A percentile compares a stretch with the other conserved stretches of the same genome.
Conservation (phyloP, 208 protist genomes). For the Trypanosoma lewisi region DNA sequence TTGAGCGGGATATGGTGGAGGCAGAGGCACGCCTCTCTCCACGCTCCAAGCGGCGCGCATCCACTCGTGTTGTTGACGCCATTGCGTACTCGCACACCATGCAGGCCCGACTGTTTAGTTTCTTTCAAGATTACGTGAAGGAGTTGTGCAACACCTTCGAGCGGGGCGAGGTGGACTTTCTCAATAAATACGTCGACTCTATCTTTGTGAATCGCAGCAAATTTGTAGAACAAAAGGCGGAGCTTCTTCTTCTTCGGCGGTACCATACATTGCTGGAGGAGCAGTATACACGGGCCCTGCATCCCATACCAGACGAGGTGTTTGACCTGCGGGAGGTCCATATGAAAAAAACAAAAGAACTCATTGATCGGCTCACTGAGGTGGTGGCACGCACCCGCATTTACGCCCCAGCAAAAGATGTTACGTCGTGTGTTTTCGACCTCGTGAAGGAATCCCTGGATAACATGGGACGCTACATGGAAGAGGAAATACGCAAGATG, state of each 20-base stretch:
- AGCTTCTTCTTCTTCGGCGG: constrained; percentile 65
- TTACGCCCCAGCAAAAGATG: constrained; percentile 51
- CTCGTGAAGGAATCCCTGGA: constrained; percentile 45
- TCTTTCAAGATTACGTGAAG: constrained; percentile 63
- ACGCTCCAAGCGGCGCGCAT: constrained; percentile 53
- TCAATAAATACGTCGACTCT: constrained; percentile 48
- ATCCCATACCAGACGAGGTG: constrained; percentile 59
- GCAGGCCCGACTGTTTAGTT: constrained; percentile 56
- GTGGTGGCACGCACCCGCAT: constrained; percentile 50
- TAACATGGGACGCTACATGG: constrained; percentile 58
- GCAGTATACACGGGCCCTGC: constrained; percentile 73
- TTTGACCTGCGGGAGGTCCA: constrained; percentile 84
- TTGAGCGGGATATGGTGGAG: constrained; percentile 47
- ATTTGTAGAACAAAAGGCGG: constrained; percentile 42
- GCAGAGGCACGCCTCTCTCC: constrained; percentile 62
- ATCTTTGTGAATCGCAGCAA: constrained; percentile 54
- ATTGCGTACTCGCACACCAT: constrained; percentile 76
- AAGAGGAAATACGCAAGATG: constrained; percentile 68
- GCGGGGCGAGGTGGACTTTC: constrained; percentile 58
- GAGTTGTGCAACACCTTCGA: constrained; percentile 57
- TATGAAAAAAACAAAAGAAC: constrained; percentile 76
- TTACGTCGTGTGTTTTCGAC: constrained; percentile 51
- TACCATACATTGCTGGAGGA: constrained; percentile 76
- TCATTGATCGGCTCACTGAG: constrained; percentile 62
- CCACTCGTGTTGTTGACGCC: constrained; percentile 60